Evolutionary conservation across 345 rosid species (phyloP).

Genomic region (Salix viminalis): DNA sequence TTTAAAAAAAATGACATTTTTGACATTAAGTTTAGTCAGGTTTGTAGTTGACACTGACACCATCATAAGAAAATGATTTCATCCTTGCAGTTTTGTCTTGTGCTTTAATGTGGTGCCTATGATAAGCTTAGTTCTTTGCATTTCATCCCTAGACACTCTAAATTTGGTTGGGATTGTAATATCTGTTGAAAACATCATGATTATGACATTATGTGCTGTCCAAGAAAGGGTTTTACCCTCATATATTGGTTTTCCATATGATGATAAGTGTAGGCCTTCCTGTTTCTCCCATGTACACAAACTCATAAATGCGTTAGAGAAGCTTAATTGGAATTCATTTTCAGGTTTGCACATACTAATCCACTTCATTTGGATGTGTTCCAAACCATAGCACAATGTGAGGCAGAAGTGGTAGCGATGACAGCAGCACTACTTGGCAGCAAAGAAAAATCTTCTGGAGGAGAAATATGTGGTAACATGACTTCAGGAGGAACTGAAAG

Average conservation of each 20-base stretch:
- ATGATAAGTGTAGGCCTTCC: conserved; percentile 2
- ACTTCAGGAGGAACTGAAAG: conserved; percentile 99
- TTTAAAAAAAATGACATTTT: too few species aligned
- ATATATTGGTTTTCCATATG: background rate
- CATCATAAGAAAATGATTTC: too few species aligned
- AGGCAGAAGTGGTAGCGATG: conserved; percentile 97
- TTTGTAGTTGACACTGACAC: too few species aligned
- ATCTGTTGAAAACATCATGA: background rate
- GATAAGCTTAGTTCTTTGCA: too few species aligned
- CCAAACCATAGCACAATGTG: conserved; percentile 77
- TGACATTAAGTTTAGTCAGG: too few species aligned
- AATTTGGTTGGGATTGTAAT: background rate
- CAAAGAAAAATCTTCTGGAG: conserved; percentile 65
- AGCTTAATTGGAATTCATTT: conserved; percentile 16
- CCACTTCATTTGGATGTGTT: conserved; percentile 87
- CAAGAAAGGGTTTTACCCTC: background rate
- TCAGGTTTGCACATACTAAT: conserved; percentile 97
- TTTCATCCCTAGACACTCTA: background rate
- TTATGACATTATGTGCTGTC: background rate
- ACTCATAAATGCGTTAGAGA: background rate
- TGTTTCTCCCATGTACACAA: background rate
- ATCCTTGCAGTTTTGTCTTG: too few species aligned
- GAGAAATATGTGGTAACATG: conserved; percentile 95
- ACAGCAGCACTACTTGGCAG: conserved; percentile 81
- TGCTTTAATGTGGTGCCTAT: too few species aligned